A percentile compares a stretch with the other conserved stretches of the same genome.
These are phyloP conservation scores for Suillus tomentosus DNA, from an alignment of 768 basidiomycete genomes.

Conservation along the genomic window DNA sequence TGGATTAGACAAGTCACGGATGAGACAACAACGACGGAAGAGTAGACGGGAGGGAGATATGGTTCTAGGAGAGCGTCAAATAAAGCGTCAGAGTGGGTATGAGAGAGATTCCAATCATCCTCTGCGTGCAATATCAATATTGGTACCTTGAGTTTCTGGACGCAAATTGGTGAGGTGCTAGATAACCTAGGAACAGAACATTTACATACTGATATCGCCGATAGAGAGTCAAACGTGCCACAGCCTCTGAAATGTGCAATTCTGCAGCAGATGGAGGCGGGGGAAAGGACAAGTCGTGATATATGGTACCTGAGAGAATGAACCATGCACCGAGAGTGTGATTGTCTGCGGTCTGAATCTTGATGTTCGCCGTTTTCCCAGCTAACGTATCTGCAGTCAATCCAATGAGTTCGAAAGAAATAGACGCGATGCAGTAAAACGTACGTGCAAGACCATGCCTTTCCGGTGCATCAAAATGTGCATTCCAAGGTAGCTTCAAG, in stretches of 20 bases:
- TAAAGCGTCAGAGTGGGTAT: slow-evolving; percentile 65
- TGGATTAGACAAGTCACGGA: background rate
- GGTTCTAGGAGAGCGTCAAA: slow-evolving; percentile 70
- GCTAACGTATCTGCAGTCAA: slow-evolving; percentile 41
- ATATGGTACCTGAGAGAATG: slow-evolving; percentile 65
- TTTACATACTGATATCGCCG: slow-evolving; percentile 55
- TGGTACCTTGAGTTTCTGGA: slow-evolving; percentile 64
- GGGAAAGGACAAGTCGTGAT: slow-evolving; percentile 47
- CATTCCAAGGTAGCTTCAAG: slow-evolving; percentile 60
- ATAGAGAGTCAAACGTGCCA: slow-evolving; percentile 65
- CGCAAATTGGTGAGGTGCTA: slow-evolving; percentile 2
- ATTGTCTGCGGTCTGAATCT: slow-evolving; percentile 74
- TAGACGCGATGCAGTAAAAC: slow-evolving; percentile 21
- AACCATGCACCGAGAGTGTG: slow-evolving; percentile 87
- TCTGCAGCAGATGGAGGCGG: slow-evolving; percentile 40
- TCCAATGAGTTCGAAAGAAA: background rate
- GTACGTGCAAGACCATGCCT: slow-evolving; percentile 80
- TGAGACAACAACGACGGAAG: background rate
- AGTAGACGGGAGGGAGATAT: slow-evolving; percentile 49
- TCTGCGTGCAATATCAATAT: slow-evolving; percentile 74
- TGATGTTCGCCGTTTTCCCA: slow-evolving; percentile 74
- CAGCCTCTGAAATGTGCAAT: slow-evolving; percentile 51
- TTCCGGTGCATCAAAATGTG: slow-evolving; percentile 70
- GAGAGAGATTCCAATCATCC: slow-evolving; percentile 74
- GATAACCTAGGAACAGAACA: background rate